These are phyloP conservation scores for Podaxis sp. DNA, from an alignment of 768 basidiomycete species.

Conservation along the genomic window DNA sequence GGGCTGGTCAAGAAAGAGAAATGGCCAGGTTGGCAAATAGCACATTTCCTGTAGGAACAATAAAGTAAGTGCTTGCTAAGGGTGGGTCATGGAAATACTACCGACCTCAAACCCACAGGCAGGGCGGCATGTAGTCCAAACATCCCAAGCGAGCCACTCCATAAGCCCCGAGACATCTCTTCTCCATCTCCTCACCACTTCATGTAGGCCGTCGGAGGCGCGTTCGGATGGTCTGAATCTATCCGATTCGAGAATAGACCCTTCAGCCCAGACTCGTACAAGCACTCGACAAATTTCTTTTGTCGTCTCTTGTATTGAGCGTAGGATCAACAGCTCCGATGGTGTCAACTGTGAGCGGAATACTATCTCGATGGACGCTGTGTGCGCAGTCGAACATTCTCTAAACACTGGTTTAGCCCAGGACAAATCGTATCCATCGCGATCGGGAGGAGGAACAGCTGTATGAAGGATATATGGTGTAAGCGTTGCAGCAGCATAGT, in stretches of 20 bases:
- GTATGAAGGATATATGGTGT: not conserved
- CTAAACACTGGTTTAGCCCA: not conserved
- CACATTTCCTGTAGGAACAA: constrained; percentile 32
- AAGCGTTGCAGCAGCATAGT: not conserved
- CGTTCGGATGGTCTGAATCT: no score
- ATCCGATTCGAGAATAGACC: not conserved
- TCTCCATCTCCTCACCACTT: constrained; percentile 39
- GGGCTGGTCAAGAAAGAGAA: constrained; percentile 15
- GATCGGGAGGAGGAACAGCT: not conserved
- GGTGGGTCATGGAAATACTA: not conserved
- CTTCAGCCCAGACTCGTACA: not conserved
- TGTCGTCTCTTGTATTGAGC: not conserved
- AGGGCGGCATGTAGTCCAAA: constrained; percentile 45
- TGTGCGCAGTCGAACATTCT: not conserved
- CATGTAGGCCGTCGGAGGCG: not conserved
- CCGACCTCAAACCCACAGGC: constrained; percentile 41
- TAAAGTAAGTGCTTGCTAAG: not conserved
- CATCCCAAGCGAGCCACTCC: constrained; percentile 49
- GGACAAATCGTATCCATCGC: not conserved
- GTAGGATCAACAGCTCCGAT: not conserved
- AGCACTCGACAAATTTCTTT: not conserved
- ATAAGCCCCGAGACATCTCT: constrained; percentile 40
- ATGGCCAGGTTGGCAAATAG: constrained; percentile 41
- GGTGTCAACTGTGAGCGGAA: not conserved
- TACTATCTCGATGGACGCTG: not conserved